Base-by-base conservation (phyloP, 495 filamentous ascomycete genomes). In the Podospora australis region DNA sequence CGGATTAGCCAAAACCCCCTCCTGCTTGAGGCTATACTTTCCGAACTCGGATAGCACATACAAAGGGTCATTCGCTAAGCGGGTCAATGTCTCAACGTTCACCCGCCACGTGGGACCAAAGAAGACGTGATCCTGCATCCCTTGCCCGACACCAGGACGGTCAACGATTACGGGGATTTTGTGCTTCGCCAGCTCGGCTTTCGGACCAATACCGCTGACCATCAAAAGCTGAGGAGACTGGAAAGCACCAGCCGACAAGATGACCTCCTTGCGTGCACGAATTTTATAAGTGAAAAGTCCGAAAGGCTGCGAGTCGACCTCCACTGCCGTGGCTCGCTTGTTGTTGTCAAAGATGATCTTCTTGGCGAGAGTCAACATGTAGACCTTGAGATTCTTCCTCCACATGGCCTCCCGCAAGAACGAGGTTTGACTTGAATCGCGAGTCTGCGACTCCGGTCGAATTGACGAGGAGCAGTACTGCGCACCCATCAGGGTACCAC, bases 31-130 rank as follows among this genome's bases (percentile, higher is more conserved):
- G 30, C 59, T 56, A 48, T 63, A 69, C 10, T 60, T 39, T 11
- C 38, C 38, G 21, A 63, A 46, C 21, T 42, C 42, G 24, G 39
- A 47, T 4, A 48, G 44, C 3, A 39, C 41, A 29, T 66, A 66
- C 36, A 76, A 55, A 2, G 58, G 57, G 23, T 49, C 41, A 23
- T 86, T 76, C 14, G 38, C 38, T 13, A 23, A n/a, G 17, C 38
- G 20, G 0, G 38, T 40, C 17, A 85, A 79, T 22, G 80, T 77
- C 24, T 89, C 64, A 66, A 86, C 86, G 52, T 89, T 82, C 26
- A 85, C 80, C 7, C 85, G 85, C 54, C 89, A 40, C 6, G 14
- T 40, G 11, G 38, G 38, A 4, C 38, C 38, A 25, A 23, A 29
- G n/a, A 57, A 23, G 3, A 44, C 44, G 29, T 63, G 57, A 34